Evolutionary conservation across 1,284 basidiomycete genomes (phyloP).

Genomic region (Mrakiaceae sp.): DNA sequence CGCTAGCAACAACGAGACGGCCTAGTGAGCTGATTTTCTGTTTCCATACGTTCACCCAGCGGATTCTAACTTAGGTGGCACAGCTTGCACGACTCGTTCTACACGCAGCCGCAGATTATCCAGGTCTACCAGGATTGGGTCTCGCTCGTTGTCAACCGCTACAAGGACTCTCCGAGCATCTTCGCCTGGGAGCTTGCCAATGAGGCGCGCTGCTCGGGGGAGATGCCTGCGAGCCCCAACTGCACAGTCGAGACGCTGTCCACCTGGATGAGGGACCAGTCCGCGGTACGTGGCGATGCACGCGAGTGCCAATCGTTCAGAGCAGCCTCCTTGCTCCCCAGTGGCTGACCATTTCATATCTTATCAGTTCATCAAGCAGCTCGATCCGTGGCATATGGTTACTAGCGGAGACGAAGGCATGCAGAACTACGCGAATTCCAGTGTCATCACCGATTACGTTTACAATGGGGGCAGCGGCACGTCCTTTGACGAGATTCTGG

Average conservation of each 20-base stretch:
- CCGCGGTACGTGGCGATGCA: constrained; percentile 20
- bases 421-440: constrained; percentile 42
- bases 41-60: too few relatives aligned
- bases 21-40: too few relatives aligned
- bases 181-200: constrained; percentile 55
- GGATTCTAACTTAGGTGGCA: not conserved
- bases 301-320: too few relatives aligned
- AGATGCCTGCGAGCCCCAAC: constrained; percentile 35
- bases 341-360: too few relatives aligned
- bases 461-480: constrained; percentile 44
- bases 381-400: constrained; percentile 55
- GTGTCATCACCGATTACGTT: constrained; percentile 43
- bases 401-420: constrained; percentile 50
- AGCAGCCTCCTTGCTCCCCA: too few relatives aligned
- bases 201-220: constrained; percentile 50
- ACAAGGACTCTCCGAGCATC: constrained; percentile 42
- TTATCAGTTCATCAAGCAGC: constrained; percentile 33
- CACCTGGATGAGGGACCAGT: constrained; percentile 43
- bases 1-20: too few relatives aligned
- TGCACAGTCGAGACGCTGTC: constrained; percentile 42
- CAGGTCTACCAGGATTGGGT: constrained; percentile 50
- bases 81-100: constrained; percentile 48
- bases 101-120: constrained; percentile 42
- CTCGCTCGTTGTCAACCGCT: constrained; percentile 44
- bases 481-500: constrained; percentile 9